Conservation (phyloP, 495 filamentous ascomycete genomes). For the Patellaria atrata region DNA sequence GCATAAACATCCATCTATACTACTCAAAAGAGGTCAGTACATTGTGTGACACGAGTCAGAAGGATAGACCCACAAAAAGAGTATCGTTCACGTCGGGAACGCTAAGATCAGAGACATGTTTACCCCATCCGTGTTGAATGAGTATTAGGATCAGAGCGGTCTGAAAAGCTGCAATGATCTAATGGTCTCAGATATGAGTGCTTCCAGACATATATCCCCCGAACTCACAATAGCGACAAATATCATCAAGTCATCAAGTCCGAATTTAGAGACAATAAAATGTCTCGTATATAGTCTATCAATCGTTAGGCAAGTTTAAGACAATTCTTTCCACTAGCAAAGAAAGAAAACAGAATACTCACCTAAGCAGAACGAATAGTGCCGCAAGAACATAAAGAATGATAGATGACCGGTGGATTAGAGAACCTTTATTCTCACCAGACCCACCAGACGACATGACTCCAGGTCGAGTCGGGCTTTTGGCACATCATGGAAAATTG, state of each 20-base stretch:
- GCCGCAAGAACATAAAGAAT: constrained; percentile 1
- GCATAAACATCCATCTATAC: constrained; percentile 7
- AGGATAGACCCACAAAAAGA: neutral
- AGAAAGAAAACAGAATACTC: neutral
- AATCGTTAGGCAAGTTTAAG: too few species aligned
- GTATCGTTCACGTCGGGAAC: neutral
- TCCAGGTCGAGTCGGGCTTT: too few species aligned
- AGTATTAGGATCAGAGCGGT: constrained; percentile 1
- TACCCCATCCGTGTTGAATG: constrained; percentile 2
- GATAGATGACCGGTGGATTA: constrained; percentile 1
- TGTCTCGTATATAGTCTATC: constrained; percentile 3
- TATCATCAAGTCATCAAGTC: constrained; percentile 4
- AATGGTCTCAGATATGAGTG: too few species aligned
- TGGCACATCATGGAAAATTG: too few species aligned
- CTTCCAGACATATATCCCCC: too few species aligned
- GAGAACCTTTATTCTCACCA: neutral
- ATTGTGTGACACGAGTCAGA: neutral
- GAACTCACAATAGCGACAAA: constrained; percentile 1
- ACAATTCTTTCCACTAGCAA: too few species aligned
- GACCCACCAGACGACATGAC: too few species aligned
- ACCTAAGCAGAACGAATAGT: neutral
- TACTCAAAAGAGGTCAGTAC: constrained; percentile 1
- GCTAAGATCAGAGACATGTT: neutral
- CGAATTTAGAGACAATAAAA: constrained; percentile 5
- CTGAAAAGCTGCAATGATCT: constrained; percentile 1